A percentile compares a stretch with the other conserved stretches of the same genome.
Evolutionary conservation across 306 rosid species (phyloP).

Genomic region (Leucaena leucocephala): DNA sequence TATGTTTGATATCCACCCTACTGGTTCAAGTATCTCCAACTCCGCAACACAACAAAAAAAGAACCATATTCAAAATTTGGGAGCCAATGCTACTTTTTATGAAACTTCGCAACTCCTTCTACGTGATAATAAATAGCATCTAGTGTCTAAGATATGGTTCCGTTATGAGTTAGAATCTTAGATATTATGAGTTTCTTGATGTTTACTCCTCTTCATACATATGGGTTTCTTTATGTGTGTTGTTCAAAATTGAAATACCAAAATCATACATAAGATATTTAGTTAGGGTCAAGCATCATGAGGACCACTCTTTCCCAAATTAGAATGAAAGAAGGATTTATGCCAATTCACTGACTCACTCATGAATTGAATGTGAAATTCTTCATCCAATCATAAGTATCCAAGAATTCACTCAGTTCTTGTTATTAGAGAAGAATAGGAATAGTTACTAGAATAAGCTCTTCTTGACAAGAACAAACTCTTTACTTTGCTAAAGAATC

Average conservation of each 20-base stretch:
- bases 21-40: constrained; percentile 56
- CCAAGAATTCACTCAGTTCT: neutral
- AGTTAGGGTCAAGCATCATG: neutral
- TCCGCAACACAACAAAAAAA: constrained; percentile 51
- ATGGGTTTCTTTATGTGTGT: too few species aligned
- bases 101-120: constrained; percentile 44
- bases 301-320: neutral
- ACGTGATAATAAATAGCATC: constrained; percentile 39
- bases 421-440: neutral
- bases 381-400: neutral
- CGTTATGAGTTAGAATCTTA: too few species aligned
- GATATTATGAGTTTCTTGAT: too few species aligned
- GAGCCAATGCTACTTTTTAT: constrained; percentile 42
- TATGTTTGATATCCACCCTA: constrained; percentile 51
- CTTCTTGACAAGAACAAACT: constrained; percentile 3
- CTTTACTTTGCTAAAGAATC: constrained; percentile 8
- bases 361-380: constrained; percentile 13
- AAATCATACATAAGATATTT: neutral
- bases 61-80: constrained; percentile 34
- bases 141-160: constrained; percentile 28
- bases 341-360: too few species aligned
- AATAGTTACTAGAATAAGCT: neutral
- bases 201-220: too few species aligned
- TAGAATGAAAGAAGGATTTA: constrained; percentile 18
- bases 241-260: too few species aligned